These are phyloP conservation scores for Gentiana macrophylla DNA, from an alignment of 257 asterid species.

Conservation along the genomic window DNA sequence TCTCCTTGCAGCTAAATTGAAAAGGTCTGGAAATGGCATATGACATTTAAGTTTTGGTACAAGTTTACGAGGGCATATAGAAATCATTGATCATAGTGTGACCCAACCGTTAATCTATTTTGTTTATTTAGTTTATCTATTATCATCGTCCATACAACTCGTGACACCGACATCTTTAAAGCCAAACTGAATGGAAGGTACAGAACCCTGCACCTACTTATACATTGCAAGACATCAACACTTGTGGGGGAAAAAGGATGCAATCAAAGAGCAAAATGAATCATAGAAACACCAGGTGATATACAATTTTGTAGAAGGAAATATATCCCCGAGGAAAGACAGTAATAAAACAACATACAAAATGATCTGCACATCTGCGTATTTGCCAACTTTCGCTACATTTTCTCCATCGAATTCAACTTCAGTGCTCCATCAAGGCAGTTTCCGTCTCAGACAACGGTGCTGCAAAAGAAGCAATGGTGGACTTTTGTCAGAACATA, in stretches of 20 bases:
- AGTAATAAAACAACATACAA: conserved; percentile 8
- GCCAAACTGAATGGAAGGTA: conserved; percentile 5
- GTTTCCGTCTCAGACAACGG: conserved; percentile 95
- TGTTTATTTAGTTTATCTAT: background rate
- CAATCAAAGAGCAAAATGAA: conserved; percentile 1
- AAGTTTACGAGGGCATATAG: too few species aligned
- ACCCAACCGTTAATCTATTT: too few species aligned
- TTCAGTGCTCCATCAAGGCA: conserved; percentile 87
- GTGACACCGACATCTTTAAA: conserved; percentile 6
- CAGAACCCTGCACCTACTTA: conserved; percentile 1
- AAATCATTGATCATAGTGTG: too few species aligned
- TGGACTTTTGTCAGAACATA: background rate
- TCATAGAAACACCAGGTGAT: too few species aligned
- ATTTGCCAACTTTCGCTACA: conserved; percentile 5
- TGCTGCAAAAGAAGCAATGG: conserved; percentile 48
- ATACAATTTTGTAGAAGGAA: conserved; percentile 1
- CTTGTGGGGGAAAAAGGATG: too few species aligned
- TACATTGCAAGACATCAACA: conserved; percentile 6
- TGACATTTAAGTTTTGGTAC: too few species aligned
- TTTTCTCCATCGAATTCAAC: conserved; percentile 6
- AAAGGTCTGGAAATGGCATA: too few species aligned
- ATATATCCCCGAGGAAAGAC: conserved; percentile 7
- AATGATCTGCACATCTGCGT: conserved; percentile 21
- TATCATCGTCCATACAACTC: conserved; percentile 1
- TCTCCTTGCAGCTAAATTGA: too few species aligned